Conservation (phyloP, 176 grass and related monocot species). For the Dendrocalamus sinicus region DNA sequence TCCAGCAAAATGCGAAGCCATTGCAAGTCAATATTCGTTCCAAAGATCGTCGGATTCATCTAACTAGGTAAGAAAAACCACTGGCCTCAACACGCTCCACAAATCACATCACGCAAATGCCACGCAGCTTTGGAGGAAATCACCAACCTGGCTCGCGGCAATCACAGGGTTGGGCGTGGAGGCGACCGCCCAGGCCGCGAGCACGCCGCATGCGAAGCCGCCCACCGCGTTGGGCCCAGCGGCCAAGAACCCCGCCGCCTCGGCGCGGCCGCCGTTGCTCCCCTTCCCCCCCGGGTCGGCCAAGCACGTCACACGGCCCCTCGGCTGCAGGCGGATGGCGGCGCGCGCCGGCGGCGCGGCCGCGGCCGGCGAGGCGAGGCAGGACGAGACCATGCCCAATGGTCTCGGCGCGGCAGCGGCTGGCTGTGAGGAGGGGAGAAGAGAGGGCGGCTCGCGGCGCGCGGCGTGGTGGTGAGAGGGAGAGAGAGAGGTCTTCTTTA, state of each 20-base stretch:
- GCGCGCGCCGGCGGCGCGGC: neutral
- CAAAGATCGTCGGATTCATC: neutral
- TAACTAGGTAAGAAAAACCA: neutral
- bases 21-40: neutral
- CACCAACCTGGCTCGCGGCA: constrained; percentile 76
- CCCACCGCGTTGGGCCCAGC: constrained; percentile 30
- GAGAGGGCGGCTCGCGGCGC: constrained; percentile 1
- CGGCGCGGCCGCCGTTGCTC: neutral
- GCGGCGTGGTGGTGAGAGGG: neutral
- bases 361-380: constrained; percentile 49
- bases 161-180: constrained; percentile 63
- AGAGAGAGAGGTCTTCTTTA: neutral
- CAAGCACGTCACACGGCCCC: constrained; percentile 48
- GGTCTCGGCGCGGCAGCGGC: neutral
- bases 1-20: neutral
- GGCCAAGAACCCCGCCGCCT: neutral
- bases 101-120: neutral
- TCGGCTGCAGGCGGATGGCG: neutral
- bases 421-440: neutral
- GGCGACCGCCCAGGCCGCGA: constrained; percentile 77
- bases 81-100: neutral
- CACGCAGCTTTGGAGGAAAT: neutral
- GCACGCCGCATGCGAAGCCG: constrained; percentile 73
- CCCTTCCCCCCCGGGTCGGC: constrained; percentile 10
- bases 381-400: constrained; percentile 45